Evolutionary conservation across 116 monocot species (phyloP).

Genomic region (Iris pallida): DNA sequence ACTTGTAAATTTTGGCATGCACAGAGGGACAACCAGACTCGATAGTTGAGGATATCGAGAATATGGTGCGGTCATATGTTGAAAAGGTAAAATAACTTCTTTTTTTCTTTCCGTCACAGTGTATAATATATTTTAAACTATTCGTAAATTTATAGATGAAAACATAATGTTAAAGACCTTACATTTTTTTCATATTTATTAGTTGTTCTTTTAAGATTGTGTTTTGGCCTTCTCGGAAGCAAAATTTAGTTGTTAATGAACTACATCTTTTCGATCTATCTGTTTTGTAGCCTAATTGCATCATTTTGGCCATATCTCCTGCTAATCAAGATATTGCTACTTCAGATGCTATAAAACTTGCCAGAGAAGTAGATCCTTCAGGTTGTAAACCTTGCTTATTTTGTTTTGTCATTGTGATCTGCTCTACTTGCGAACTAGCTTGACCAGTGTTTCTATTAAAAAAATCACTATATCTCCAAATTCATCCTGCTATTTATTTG

Average conservation of each 20-base stretch:
- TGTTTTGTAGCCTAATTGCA: conserved; percentile 73
- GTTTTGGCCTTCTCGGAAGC: not conserved
- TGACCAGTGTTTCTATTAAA: too few relatives aligned
- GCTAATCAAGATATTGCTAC: conserved; percentile 99
- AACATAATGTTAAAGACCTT: not conserved
- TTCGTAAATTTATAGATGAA: not conserved
- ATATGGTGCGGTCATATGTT: conserved; percentile 95
- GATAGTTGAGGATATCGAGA: conserved; percentile 95
- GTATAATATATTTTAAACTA: too few relatives aligned
- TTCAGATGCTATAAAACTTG: conserved; percentile 97
- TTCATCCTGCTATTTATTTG: not conserved
- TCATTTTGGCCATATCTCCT: conserved; percentile 84
- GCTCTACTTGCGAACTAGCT: too few relatives aligned
- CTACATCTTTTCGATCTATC: not conserved
- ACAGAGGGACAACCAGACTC: conserved; percentile 88
- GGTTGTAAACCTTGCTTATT: conserved; percentile 34
- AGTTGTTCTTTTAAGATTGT: not conserved
- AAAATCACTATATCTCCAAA: too few relatives aligned
- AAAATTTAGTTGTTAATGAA: not conserved
- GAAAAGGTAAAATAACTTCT: conserved; percentile 56
- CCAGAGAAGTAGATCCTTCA: conserved; percentile 89
- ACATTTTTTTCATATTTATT: conserved; percentile 1
- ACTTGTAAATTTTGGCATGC: not conserved
- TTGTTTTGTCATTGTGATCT: not conserved
- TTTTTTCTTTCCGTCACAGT: too few relatives aligned